Evolutionary conservation across 140 eudicot genomes (phyloP), one percentile per base, ranked within the genome.

Genomic region (Anethum foeniculum): DNA sequence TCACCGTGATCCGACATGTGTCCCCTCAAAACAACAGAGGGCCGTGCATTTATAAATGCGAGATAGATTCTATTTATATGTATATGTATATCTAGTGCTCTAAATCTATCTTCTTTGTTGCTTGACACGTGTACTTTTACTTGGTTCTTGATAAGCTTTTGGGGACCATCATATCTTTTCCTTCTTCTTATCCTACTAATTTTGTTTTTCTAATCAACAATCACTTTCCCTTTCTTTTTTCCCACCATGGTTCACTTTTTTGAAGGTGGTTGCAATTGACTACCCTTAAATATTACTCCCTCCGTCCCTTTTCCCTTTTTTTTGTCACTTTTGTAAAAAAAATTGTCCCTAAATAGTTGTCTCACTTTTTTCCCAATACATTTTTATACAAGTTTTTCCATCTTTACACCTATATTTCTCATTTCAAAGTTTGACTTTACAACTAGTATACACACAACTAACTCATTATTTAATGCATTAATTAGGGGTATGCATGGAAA

Each of bases 151-250:
- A 84, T 80, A 84, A 84, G 81, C 71, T 34, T 71, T 6, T 0
- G 5, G 81, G 87, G 79, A 10, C 84, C 84, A 39, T 76, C n/a
- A 12, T 13, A 68, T 80, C 64, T 46, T 79, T 78, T 62, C 34
- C 71, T 80, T 83, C 83, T 21, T 58, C 79, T 83, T 83, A 74
- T 83, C 83, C 65, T 0, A 12, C 28, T 27, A 5, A 10, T 11
- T 43, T 2, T 28, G 1, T 51, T 71, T 71, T 83, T 69, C 32
- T 81, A 62, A 2, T 56, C 13, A 21, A 1, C 13, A 15, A 7
- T 23, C 65, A 4, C 28, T 56, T 56, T 56, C 65, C 3, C 65
- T 25, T 25, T 60, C 69, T 25, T 9, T 25, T 60, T 25, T 25
- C 18, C 68, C 32, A 60, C 32, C 28, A 19, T 19, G 6, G 6